Conservation (phyloP, 2,329 filamentous ascomycete genomes). For the Pseudogymnoascus sp. region DNA sequence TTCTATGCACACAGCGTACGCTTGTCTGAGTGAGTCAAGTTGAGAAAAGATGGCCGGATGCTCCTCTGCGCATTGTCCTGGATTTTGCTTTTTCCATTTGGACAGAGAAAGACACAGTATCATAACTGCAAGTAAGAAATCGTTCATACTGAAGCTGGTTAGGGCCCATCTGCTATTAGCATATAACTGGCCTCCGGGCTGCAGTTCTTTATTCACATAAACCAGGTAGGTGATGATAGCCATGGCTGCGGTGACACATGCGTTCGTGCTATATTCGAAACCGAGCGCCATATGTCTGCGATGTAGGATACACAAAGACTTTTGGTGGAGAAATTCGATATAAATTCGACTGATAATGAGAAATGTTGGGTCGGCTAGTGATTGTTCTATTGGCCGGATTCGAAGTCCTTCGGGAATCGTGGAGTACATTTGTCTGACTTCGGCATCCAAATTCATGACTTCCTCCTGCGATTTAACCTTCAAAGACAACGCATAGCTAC, state of each 20-base stretch:
- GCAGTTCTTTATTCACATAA: conserved; percentile 23
- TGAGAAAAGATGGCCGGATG: conserved; percentile 1
- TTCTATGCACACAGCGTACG: conserved; percentile 14
- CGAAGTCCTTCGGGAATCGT: conserved; percentile 17
- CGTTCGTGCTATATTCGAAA: conserved; percentile 14
- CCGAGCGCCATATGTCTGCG: conserved; percentile 23
- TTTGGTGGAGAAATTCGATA: conserved; percentile 23
- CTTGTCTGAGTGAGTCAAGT: conserved; percentile 3
- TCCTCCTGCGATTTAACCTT: conserved; percentile 18
- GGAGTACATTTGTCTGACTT: conserved; percentile 19
- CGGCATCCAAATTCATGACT: conserved; percentile 18
- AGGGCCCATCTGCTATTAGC: conserved; percentile 21
- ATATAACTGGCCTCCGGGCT: conserved; percentile 21
- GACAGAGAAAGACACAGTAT: conserved; percentile 22
- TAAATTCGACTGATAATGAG: conserved; percentile 21
- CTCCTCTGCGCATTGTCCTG: background rate
- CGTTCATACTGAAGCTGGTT: conserved; percentile 23
- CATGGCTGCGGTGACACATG: conserved; percentile 19
- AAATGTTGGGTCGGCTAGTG: conserved; percentile 19
- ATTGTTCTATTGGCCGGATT: conserved; percentile 19
- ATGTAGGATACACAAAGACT: conserved; percentile 25
- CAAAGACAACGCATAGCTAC: conserved; percentile 25
- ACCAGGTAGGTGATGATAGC: conserved; percentile 20
- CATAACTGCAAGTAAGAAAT: conserved; percentile 24
- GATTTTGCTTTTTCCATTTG: conserved; percentile 13